Evolutionary conservation across 169 alveolate genomes (phyloP).

Genomic region (Toxoplasma gondii): DNA sequence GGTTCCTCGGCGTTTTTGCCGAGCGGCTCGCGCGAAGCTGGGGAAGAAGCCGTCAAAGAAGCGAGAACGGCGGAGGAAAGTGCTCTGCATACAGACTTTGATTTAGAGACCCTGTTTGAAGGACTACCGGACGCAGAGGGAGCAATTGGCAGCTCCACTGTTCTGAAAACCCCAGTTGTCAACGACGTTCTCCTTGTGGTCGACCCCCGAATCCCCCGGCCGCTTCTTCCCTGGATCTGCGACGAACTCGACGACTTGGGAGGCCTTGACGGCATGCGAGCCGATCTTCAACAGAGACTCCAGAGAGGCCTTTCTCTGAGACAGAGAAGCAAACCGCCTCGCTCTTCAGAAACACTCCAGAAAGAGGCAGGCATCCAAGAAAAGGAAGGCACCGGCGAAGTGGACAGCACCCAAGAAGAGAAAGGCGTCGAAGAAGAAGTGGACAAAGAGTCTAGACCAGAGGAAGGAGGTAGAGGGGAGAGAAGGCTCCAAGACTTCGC

Average conservation of each 20-base stretch:
- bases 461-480: not conserved
- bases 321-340: not conserved
- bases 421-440: not conserved
- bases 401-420: not conserved
- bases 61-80: not conserved
- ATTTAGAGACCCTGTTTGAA: not conserved
- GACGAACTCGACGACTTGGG: slow-evolving; percentile 29
- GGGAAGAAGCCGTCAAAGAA: not conserved
- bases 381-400: not conserved
- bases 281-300: not conserved
- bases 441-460: not conserved
- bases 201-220: not conserved
- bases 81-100: not conserved
- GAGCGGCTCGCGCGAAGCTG: not conserved
- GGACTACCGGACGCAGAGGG: not conserved
- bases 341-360: not conserved
- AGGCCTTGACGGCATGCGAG: not conserved
- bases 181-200: slow-evolving; percentile 28
- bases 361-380: not conserved
- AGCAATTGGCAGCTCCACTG: not conserved
- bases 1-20: not conserved
- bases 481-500: not conserved
- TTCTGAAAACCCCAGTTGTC: not conserved
- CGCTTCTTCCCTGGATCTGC: not conserved
- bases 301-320: not conserved